Base-by-base conservation (phyloP, 768 basidiomycete species). In the Chlorophyllum brunneum region DNA sequence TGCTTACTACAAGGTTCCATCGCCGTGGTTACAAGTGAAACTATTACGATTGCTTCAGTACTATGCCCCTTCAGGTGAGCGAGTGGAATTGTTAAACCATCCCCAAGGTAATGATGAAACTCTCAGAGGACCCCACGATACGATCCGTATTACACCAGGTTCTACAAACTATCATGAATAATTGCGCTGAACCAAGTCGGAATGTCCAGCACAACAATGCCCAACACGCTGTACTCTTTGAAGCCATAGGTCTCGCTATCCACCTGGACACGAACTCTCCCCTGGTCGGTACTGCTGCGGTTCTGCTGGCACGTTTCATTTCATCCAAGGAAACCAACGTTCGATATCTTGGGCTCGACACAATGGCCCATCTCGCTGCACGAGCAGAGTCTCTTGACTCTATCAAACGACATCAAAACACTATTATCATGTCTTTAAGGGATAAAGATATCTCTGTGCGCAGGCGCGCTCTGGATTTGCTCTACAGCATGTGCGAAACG, bases 401-500 rank as follows among this genome's bases (percentile, higher is more conserved):
- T 7, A 88, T 99, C 67, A 98, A 98, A 74, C 84, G 83, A 65
- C 95, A 98, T 62, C 97, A 98, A 68, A 84, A 83, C 49, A 98
- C 94, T 9, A 98, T 99, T 67, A 95, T 98, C 54, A 72, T 92
- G 30, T 93, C 92, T 7, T 80, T 99, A 16, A 85, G 95, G 34
- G 97, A 99, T 73, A 92, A 95, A 63, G 97, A 99, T 65, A 97
- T 99, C 55, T 95, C 92, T 20, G 95, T 99, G 40, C 83, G 97
- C 29, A 77, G 97, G 49, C 80, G 97, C 44, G 97, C 94, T 9
- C 77, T 99, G 54, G 97, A 99, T 69, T 77, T 99, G 46, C 78
- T 99, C 7, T 98, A 98, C 70, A 95, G 93, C 71, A 99, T 99
- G 97, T 98, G 97, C 68, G 97, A 99, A 65, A 78, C 86, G n/a